phyloP scores from a whole-genome alignment of 371 early-diverging fungal species.

The Coemansia sp. region DNA sequence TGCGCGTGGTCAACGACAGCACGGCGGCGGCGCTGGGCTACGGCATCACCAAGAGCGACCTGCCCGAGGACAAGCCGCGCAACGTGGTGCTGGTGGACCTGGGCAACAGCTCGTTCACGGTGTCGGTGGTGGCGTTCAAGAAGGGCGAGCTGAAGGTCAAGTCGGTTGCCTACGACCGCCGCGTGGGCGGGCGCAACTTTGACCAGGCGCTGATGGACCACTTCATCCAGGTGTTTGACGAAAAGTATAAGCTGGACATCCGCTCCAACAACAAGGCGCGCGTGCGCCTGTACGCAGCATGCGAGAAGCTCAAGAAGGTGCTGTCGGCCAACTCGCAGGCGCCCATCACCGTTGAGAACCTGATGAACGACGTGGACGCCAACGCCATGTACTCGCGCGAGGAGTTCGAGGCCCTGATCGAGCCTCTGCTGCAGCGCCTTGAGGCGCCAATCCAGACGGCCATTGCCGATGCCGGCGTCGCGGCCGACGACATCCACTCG shows the following conservation, averaged over 20 bases:
- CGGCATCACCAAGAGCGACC: conserved; percentile 95
- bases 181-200: conserved; percentile 95
- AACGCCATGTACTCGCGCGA: conserved; percentile 74
- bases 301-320: conserved; percentile 96
- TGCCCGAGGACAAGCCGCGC: conserved; percentile 92
- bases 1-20: conserved; percentile 90
- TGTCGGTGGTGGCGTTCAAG: conserved; percentile 85
- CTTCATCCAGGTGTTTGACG: conserved; percentile 82
- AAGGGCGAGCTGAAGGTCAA: conserved; percentile 94
- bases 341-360: conserved; percentile 88
- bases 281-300: conserved; percentile 86
- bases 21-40: conserved; percentile 95
- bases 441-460: conserved; percentile 73
- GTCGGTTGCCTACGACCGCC: conserved; percentile 84
- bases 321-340: conserved; percentile 91
- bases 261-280: conserved; percentile 84
- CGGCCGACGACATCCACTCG: conserved; percentile 81
- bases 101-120: conserved; percentile 90
- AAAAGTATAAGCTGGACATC: conserved; percentile 95
- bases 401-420: conserved; percentile 83
- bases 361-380: conserved; percentile 94
- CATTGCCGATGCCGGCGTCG: conserved; percentile 75
- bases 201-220: conserved; percentile 87
- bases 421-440: conserved; percentile 73
- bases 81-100: conserved; percentile 93